Base-by-base conservation (phyloP, 2,329 filamentous ascomycete genomes). In the Diaporthe sp. region DNA sequence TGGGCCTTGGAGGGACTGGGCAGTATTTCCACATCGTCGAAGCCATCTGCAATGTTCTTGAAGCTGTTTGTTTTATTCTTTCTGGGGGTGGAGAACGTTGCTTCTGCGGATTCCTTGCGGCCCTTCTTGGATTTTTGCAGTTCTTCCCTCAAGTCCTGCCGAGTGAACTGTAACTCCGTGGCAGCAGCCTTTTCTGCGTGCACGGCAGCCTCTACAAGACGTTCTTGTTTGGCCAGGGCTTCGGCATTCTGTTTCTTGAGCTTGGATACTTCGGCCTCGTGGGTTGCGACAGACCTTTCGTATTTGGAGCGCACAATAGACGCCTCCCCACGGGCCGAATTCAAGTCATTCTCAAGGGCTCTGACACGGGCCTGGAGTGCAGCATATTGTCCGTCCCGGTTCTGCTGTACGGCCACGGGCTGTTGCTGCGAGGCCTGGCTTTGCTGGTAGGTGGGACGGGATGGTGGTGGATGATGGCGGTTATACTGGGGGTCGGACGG, bases 271-370 rank as follows among this genome's bases (percentile, higher is more conserved):
- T 92, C 89, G 34, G 89, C 88, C 68, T 94, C 91, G 80, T 93
- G 90, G 63, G 92, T 89, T 71, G 90, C 90, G 22, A 87, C 86
- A 0, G 88, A 85, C 79, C 91, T 93, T 68, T 92, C 90, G 55
- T 91, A 88, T 76, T 94, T 94, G 76, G 90, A 90, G 47, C 94
- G 91, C n/a, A 96, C 88, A 76, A 96, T 95, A 70, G 93, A 89
- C 39, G 92, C 92, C 82, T 96, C 94, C 68, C 94, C 94, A 25
- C 90, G 87, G 79, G 94, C 93, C 3, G 89, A 88, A 72, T 87
- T 87, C 22, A 93, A 87, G 68, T 92, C 90, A 8, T 88, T 84
- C 78, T 90, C 87, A 4, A 93, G 85, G 2, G 87, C 85, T 10
- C 85, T 84, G 47, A 92, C 83, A 51, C 89, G 87, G 42, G 89